Percentiles rank a stretch among this genome's conserved stretches.
Evolutionary conservation across 257 asterid genomes (phyloP).

Genomic region (Solanum sejunctum): DNA sequence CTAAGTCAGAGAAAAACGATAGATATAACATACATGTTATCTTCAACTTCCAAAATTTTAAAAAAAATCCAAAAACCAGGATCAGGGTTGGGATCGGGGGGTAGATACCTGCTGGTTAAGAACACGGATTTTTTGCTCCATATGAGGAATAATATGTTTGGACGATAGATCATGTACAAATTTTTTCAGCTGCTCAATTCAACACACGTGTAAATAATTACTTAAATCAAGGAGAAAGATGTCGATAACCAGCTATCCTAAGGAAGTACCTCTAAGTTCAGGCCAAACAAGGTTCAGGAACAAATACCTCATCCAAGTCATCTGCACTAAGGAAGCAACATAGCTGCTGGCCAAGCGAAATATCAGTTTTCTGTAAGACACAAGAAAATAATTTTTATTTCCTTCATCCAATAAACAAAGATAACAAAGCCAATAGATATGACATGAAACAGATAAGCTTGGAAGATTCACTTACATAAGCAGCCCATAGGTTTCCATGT

Average conservation of each 20-base stretch:
- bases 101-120: slow-evolving; percentile 81
- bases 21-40: not conserved
- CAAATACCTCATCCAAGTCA: slow-evolving; percentile 74
- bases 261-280: not conserved
- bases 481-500: slow-evolving; percentile 63
- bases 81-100: not conserved
- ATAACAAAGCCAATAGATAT: not conserved
- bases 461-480: slow-evolving; percentile 42
- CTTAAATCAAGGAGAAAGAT: not conserved
- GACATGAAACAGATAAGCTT: not conserved
- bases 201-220: slow-evolving; percentile 1
- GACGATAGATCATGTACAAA: slow-evolving; percentile 77
- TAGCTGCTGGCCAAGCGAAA: slow-evolving; percentile 30
- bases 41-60: not conserved
- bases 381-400: not conserved
- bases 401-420: not conserved
- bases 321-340: slow-evolving; percentile 63
- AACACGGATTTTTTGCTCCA: slow-evolving; percentile 86
- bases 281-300: not conserved
- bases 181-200: slow-evolving; percentile 49
- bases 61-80: not conserved
- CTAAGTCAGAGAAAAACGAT: not conserved
- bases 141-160: slow-evolving; percentile 83
- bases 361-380: slow-evolving; percentile 41
- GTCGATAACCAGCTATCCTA: not conserved